Percentiles rank a stretch among this genome's conserved stretches.
These are phyloP conservation scores for Osmanthus fragrans DNA, from an alignment of 257 asterid species.

Conservation along the genomic window DNA sequence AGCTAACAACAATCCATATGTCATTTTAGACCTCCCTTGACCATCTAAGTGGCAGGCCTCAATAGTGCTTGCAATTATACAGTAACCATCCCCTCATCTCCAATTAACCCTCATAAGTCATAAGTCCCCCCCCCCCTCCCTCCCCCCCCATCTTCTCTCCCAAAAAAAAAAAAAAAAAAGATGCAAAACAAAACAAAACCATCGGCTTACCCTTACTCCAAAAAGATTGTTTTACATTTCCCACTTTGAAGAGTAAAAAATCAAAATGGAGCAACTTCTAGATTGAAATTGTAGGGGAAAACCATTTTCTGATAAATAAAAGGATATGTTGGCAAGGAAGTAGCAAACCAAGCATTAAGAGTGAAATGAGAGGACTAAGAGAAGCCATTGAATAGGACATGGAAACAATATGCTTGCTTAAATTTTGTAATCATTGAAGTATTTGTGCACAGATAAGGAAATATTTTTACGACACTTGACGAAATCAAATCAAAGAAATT, in stretches of 20 bases:
- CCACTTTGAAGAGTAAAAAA: not conserved
- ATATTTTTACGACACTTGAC: not conserved
- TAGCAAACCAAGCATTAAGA: not conserved
- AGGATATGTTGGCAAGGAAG: not conserved
- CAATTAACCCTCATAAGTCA: not conserved
- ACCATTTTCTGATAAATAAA: not conserved
- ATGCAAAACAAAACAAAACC: not conserved
- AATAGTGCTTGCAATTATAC: not conserved
- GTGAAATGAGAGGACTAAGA: not conserved
- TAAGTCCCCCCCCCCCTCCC: not conserved
- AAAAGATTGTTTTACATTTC: not conserved
- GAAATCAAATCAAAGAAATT: not conserved
- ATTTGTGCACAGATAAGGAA: not conserved
- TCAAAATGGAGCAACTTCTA: not conserved
- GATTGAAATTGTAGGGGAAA: not conserved
- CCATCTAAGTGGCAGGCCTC: not conserved
- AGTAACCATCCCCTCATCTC: not conserved
- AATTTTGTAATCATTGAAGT: not conserved
- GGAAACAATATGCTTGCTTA: not conserved
- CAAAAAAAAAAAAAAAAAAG: no score
- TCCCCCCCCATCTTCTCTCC: no score
- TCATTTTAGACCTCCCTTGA: not conserved
- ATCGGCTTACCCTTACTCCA: not conserved
- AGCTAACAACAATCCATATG: not conserved
- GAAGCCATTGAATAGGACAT: not conserved